A percentile compares a stretch with the other conserved stretches of the same genome.
These are phyloP conservation scores for Rhodotorula sp. DNA, from an alignment of 1,284 basidiomycete species.

Conservation along the genomic window DNA sequence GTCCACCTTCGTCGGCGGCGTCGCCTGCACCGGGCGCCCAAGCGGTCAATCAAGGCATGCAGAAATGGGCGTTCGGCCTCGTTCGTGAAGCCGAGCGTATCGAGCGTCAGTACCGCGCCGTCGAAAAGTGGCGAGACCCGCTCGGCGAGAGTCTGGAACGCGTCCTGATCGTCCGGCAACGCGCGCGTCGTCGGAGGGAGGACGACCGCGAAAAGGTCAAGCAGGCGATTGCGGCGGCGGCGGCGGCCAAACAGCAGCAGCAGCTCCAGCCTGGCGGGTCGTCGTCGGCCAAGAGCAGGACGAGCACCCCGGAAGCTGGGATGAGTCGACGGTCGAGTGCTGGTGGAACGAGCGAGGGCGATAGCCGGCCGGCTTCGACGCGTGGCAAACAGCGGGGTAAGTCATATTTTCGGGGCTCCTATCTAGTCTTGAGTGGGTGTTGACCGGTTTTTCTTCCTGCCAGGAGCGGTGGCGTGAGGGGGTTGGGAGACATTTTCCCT, in stretches of 20 bases:
- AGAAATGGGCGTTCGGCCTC: constrained; percentile 41
- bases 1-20: neutral
- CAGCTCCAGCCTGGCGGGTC: neutral
- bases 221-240: constrained; percentile 5
- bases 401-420: neutral
- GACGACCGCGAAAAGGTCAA: constrained; percentile 9
- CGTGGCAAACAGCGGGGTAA: neutral
- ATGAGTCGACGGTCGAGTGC: constrained; percentile 1
- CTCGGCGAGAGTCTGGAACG: constrained; percentile 42
- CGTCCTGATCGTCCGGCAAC: constrained; percentile 21
- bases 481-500: neutral
- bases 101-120: constrained; percentile 40
- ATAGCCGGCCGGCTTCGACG: neutral
- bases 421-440: too few species aligned
- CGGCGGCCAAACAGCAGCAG: neutral
- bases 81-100: constrained; percentile 44
- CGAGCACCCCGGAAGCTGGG: neutral
- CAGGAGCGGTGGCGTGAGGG: neutral
- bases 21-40: constrained; percentile 4
- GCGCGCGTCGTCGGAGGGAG: constrained; percentile 6
- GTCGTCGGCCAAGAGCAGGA: neutral
- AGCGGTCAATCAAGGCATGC: constrained; percentile 29
- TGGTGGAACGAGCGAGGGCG: neutral
- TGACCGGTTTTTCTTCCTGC: too few species aligned
- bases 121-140: constrained; percentile 41